A percentile compares a stretch with the other conserved stretches of the same genome.
Conservation (phyloP, 306 rosid species). For the Leucaena leucocephala region DNA sequence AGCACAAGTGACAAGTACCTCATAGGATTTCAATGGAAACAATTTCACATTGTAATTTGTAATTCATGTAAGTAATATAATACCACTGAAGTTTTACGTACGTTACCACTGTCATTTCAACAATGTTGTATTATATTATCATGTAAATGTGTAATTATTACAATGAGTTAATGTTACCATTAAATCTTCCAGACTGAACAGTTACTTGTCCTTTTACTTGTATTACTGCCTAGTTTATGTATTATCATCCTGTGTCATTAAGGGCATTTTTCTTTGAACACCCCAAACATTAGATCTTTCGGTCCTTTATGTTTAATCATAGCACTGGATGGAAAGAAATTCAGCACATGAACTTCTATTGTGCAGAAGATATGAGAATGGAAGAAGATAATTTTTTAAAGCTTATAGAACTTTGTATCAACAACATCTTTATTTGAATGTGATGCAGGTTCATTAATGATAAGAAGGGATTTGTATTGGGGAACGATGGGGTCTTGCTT, state of each 20-base stretch:
- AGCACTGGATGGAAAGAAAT: slow-evolving; percentile 14
- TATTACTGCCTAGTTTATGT: background rate
- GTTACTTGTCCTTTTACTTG: background rate
- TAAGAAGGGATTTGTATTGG: slow-evolving; percentile 87
- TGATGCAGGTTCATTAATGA: slow-evolving; percentile 77
- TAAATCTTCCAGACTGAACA: background rate
- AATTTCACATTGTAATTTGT: background rate
- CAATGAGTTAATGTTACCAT: background rate
- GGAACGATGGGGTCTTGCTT: slow-evolving; percentile 94
- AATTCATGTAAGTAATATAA: background rate
- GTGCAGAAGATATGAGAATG: slow-evolving; percentile 16
- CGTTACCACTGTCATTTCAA: background rate
- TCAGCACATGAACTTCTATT: slow-evolving; percentile 8
- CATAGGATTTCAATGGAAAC: background rate
- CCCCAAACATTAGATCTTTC: background rate
- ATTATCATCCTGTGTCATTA: background rate
- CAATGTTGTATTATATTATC: background rate
- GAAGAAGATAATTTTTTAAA: slow-evolving; percentile 5
- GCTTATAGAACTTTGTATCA: slow-evolving; percentile 3
- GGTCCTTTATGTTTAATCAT: background rate
- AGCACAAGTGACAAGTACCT: background rate
- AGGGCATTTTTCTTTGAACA: background rate
- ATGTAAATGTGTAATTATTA: background rate
- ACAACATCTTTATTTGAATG: slow-evolving; percentile 22
- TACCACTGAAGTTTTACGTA: background rate